A percentile compares a stretch with the other conserved stretches of the same genome.
phyloP scores from a whole-genome alignment of 148 eudicot genomes.

The Camellia sinensis region DNA sequence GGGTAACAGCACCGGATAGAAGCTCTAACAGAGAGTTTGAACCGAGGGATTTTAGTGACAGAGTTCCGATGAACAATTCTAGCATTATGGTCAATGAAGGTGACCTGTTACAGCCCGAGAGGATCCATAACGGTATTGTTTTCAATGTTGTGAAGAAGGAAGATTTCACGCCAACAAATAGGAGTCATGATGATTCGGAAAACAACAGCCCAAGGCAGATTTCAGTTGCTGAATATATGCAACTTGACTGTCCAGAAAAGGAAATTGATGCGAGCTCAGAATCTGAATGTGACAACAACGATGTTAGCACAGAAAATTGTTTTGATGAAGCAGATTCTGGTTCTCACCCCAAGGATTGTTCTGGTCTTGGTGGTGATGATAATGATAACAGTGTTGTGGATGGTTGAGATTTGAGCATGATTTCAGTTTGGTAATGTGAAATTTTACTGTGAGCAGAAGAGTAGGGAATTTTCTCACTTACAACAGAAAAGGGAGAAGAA shows the following conservation, averaged over 20 bases:
- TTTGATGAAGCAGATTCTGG: constrained; percentile 14
- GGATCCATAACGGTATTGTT: constrained; percentile 62
- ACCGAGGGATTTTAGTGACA: constrained; percentile 36
- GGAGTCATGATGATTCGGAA: constrained; percentile 59
- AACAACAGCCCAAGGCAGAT: constrained; percentile 23
- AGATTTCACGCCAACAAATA: constrained; percentile 49
- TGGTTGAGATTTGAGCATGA: constrained; percentile 3
- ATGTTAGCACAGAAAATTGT: constrained; percentile 6
- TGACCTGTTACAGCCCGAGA: constrained; percentile 77
- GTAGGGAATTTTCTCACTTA: background rate
- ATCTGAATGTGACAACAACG: constrained; percentile 54
- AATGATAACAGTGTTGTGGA: constrained; percentile 12
- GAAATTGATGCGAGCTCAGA: constrained; percentile 67
- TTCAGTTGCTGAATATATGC: constrained; percentile 63
- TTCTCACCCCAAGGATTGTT: constrained; percentile 6
- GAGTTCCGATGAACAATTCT: constrained; percentile 25
- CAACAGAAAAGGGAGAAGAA: no score
- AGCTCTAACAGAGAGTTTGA: constrained; percentile 46
- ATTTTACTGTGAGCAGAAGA: background rate
- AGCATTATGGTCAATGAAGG: constrained; percentile 75
- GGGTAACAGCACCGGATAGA: constrained; percentile 53
- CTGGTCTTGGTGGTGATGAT: constrained; percentile 12
- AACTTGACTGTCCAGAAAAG: constrained; percentile 57
- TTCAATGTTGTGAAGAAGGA: constrained; percentile 77
- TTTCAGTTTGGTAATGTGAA: background rate